Base-by-base conservation (phyloP, 1,284 basidiomycete genomes). In the Cryptococcus floricola region DNA sequence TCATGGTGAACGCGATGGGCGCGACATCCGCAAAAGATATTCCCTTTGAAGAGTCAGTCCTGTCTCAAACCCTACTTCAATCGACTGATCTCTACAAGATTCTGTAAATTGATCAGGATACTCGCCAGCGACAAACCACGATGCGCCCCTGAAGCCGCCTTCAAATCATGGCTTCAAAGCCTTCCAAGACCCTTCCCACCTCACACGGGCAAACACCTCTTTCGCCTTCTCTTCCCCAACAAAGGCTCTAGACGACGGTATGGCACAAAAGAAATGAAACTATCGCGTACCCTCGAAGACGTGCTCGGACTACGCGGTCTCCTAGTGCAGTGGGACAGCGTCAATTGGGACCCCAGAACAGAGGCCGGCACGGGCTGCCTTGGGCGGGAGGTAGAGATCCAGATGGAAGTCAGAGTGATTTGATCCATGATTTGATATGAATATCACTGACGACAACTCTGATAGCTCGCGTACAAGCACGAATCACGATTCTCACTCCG, bases 221-320 rank as follows among this genome's bases (percentile, higher is more conserved):
- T 92, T 65, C 82, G 84, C 1, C 71, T 91, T 3, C 76, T 93
- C n/a, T 91, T 91, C 68, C 90, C 91, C 0, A 85, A 91, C 54
- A 84, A 89, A 56, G 89, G 91, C 55, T 64, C 78, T 0, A 74
- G 81, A 31, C 79, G 90, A 31, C 84, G 84, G 66, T 93, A 89
- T 63, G 83, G 84, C 18, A 78, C 92, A 65, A 84, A 87, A 66
- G 90, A 93, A 76, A 77, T 78, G 5, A 79, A 73, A n/a, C 79
- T 93, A n/a, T 82, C 82, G 0, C 70, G 73, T 7, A 73, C 80
- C 31, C 77, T 93, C 0, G 78, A 80, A 2, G 73, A 81, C 14
- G 79, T 82, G 13, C 78, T 87, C 50, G 81, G 73, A 5, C 70
- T 78, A 3, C 65, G 68, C 10, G 63, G 67, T 2, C 77, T 89